Evolutionary conservation across 2,329 filamentous ascomycete genomes (phyloP).

Genomic region (Exophiala alcalophila): DNA sequence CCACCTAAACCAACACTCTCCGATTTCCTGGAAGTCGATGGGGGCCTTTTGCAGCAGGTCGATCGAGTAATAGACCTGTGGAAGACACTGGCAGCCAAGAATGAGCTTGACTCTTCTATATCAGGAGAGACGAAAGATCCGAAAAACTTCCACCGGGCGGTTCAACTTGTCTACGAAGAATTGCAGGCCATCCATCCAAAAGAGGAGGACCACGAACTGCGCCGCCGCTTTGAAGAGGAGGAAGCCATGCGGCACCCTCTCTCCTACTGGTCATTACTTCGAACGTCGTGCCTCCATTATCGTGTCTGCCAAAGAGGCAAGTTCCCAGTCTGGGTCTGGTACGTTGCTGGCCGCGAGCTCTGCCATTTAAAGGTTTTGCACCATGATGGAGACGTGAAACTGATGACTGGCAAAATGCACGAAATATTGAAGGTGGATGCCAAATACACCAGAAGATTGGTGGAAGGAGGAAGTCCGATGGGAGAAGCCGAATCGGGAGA

Average conservation of each 20-base stretch:
- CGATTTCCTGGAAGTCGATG: conserved; percentile 4
- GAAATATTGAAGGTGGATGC: conserved; percentile 19
- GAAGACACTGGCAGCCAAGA: neutral
- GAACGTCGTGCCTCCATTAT: conserved; percentile 41
- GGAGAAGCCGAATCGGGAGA: too few species aligned
- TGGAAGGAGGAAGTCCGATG: conserved; percentile 2
- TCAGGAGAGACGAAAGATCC: conserved; percentile 8
- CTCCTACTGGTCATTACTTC: conserved; percentile 32
- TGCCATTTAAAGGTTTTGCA: conserved; percentile 34
- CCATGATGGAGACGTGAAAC: conserved; percentile 1
- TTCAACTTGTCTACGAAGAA: conserved; percentile 33
- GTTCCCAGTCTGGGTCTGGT: conserved; percentile 19
- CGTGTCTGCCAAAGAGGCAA: neutral
- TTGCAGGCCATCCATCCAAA: conserved; percentile 36
- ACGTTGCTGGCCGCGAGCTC: conserved; percentile 27
- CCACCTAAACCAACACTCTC: neutral
- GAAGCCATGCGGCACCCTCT: conserved; percentile 30
- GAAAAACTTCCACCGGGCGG: conserved; percentile 27
- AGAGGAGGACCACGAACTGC: conserved; percentile 34
- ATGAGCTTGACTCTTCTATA: neutral
- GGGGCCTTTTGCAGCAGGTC: conserved; percentile 29
- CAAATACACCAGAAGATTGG: conserved; percentile 15
- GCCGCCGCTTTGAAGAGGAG: conserved; percentile 33
- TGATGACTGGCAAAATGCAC: conserved; percentile 13
- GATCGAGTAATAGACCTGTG: conserved; percentile 5